Conservation (phyloP, 1,284 basidiomycete species). For the Cryptococcus sp. region DNA sequence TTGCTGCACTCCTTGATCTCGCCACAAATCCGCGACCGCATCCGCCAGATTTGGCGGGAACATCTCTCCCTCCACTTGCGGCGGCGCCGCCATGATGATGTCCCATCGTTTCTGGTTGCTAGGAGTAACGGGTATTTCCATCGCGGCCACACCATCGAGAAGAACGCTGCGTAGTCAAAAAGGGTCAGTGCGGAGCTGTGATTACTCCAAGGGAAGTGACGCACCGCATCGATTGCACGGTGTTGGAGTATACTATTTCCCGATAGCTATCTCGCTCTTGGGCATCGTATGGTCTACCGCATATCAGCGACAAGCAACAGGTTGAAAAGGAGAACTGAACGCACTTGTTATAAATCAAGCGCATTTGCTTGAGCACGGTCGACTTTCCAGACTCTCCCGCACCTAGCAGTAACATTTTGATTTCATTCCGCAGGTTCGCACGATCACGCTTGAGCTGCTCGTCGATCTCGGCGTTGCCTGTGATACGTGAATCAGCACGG, state of each 20-base stretch:
- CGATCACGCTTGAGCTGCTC: constrained; percentile 90
- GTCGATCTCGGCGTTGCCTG: constrained; percentile 88
- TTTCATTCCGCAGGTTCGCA: constrained; percentile 89
- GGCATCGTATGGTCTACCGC: constrained; percentile 72
- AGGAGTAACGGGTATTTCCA: constrained; percentile 67
- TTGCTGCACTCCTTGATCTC: constrained; percentile 79
- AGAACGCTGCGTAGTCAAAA: constrained; percentile 62
- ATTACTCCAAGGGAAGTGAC: constrained; percentile 5
- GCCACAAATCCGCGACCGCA: constrained; percentile 82
- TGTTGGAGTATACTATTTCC: constrained; percentile 96
- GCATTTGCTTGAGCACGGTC: constrained; percentile 95
- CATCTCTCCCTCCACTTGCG: constrained; percentile 79
- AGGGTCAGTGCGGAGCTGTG: neutral
- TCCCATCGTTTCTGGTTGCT: constrained; percentile 73
- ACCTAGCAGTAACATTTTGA: constrained; percentile 75
- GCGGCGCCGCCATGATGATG: constrained; percentile 75
- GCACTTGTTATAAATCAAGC: constrained; percentile 75
- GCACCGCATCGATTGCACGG: constrained; percentile 86
- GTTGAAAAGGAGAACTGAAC: constrained; percentile 4
- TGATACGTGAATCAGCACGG: constrained; percentile 4
- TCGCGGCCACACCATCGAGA: constrained; percentile 82
- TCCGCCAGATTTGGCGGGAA: constrained; percentile 78
- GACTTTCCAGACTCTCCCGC: constrained; percentile 90
- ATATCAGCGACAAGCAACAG: neutral
- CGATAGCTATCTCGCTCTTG: constrained; percentile 88